A percentile compares a stretch with the other conserved stretches of the same genome.
These are phyloP conservation scores for Colletotrichum sp. DNA, from an alignment of 2,329 filamentous ascomycete genomes.

Conservation along the genomic window DNA sequence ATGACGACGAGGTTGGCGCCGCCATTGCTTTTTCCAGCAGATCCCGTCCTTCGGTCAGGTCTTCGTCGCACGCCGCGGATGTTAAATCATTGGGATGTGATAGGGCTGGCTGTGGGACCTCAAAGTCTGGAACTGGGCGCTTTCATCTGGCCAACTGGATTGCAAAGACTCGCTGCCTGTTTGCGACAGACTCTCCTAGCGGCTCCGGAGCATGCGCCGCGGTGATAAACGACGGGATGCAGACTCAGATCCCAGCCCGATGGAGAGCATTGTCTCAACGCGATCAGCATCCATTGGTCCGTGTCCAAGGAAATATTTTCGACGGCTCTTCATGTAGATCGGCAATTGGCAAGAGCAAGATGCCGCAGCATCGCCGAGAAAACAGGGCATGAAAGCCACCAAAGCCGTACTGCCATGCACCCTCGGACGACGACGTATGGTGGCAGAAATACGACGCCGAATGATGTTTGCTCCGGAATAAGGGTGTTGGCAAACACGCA, in stretches of 20 bases:
- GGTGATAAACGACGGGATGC: neutral
- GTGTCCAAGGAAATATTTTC: neutral
- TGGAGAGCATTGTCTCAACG: neutral
- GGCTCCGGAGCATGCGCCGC: neutral
- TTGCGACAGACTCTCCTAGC: neutral
- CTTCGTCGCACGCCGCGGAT: neutral
- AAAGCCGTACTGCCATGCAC: neutral
- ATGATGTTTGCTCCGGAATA: neutral
- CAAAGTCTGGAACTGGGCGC: neutral
- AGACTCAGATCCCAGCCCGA: neutral
- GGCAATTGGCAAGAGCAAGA: neutral
- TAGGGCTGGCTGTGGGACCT: slow-evolving; percentile 5
- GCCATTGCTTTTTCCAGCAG: neutral
- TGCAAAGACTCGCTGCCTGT: neutral
- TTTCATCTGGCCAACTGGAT: neutral
- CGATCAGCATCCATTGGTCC: neutral
- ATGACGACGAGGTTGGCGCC: neutral
- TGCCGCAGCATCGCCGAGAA: neutral
- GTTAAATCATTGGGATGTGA: neutral
- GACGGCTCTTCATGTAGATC: neutral
- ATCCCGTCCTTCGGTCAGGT: neutral
- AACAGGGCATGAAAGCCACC: neutral
- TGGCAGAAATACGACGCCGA: neutral
- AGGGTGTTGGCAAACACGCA: neutral
- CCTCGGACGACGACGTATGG: neutral